These are phyloP conservation scores for Dicorynia guianensis DNA, from an alignment of 306 rosid genomes.

Conservation along the genomic window DNA sequence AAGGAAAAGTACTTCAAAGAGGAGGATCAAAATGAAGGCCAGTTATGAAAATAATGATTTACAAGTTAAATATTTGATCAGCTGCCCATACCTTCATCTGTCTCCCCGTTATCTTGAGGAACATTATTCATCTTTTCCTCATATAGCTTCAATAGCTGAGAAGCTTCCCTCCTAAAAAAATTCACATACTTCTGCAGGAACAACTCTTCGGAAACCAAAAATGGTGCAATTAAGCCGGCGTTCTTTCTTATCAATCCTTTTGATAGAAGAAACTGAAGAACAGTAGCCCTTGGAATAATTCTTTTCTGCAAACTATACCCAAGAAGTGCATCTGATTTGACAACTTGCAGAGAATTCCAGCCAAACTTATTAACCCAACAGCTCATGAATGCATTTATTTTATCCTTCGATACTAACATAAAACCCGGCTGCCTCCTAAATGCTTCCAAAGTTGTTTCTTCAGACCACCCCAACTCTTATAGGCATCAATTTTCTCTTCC, in stretches of 20 bases:
- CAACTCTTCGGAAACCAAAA: not conserved
- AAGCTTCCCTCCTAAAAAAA: no score
- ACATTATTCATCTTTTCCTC: not conserved
- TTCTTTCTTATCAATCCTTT: conserved; percentile 27
- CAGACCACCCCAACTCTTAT: conserved; percentile 56
- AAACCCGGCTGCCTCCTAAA: conserved; percentile 41
- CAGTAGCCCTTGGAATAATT: conserved; percentile 48
- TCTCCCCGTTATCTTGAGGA: no score
- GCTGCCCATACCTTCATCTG: no score
- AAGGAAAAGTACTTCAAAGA: no score
- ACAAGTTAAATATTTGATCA: no score
- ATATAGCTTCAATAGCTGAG: not conserved
- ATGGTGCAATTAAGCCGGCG: not conserved
- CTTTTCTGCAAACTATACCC: conserved; percentile 54
- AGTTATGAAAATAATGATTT: no score
- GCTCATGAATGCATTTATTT: conserved; percentile 46
- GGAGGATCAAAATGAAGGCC: no score
- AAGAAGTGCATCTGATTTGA: not conserved
- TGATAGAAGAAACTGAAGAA: conserved; percentile 12
- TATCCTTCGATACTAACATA: conserved; percentile 41
- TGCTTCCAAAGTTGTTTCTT: conserved; percentile 39
- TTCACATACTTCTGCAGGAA: no score
- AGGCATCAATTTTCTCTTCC: conserved; percentile 44
- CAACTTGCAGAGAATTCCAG: conserved; percentile 34
- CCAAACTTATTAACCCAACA: conserved; percentile 52